These are phyloP conservation scores for Russula abietina DNA, from an alignment of 768 basidiomycete genomes.

Conservation along the genomic window DNA sequence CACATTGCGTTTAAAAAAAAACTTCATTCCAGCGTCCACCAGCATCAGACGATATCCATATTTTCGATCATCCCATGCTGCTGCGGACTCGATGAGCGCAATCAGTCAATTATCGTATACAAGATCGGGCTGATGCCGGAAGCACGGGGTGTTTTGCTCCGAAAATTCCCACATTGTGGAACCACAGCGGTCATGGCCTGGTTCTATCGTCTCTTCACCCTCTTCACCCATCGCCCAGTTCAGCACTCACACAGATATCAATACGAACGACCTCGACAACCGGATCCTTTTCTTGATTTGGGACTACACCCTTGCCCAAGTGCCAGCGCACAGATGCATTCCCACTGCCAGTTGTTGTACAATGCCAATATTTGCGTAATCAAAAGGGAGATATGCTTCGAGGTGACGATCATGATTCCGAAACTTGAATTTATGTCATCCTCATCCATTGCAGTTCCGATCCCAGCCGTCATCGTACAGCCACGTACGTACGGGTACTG, in stretches of 20 bases:
- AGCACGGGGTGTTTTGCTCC: neutral
- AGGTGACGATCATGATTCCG: neutral
- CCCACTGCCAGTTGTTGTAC: neutral
- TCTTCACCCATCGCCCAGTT: neutral
- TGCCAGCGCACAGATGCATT: neutral
- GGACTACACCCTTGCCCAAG: neutral
- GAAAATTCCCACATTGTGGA: neutral
- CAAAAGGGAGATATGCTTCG: neutral
- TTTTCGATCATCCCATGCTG: neutral
- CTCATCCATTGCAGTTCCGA: neutral
- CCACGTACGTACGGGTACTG: conserved; percentile 1
- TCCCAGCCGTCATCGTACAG: neutral
- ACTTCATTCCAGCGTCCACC: neutral
- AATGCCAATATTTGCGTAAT: neutral
- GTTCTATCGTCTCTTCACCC: neutral
- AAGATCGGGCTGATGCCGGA: neutral
- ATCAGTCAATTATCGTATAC: neutral
- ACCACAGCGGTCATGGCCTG: neutral
- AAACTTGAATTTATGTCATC: neutral
- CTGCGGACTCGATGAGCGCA: neutral
- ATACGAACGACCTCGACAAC: neutral
- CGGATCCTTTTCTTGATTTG: neutral
- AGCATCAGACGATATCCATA: neutral
- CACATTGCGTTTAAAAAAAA: neutral
- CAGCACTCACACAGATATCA: neutral